Evolutionary conservation across 1,284 basidiomycete species (phyloP).

Genomic region (Malassezia brasiliensis): DNA sequence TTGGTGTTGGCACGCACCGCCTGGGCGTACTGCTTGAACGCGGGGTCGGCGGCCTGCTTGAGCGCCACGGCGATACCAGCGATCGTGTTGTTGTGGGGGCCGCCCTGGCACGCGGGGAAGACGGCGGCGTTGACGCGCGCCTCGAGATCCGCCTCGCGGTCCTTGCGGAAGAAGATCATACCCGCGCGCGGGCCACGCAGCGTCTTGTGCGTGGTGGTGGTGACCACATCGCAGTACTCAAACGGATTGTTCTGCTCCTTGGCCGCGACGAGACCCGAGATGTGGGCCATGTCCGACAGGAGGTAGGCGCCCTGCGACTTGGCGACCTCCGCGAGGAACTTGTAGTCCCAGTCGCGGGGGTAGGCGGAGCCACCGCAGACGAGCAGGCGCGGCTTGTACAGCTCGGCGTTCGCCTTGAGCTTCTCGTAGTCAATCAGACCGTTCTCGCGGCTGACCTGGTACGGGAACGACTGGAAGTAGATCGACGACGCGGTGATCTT

Average conservation of each 20-base stretch:
- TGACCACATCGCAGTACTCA: constrained; percentile 78
- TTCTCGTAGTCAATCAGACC: constrained; percentile 84
- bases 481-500: constrained; percentile 99
- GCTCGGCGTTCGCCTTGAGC: constrained; percentile 75
- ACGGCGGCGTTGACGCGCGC: constrained; percentile 94
- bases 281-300: constrained; percentile 82
- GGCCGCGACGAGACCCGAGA: constrained; percentile 87
- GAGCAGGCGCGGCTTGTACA: constrained; percentile 91
- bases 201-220: constrained; percentile 74
- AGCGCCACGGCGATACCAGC: constrained; percentile 92
- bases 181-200: constrained; percentile 96
- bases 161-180: constrained; percentile 97
- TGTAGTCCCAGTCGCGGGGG: constrained; percentile 79
- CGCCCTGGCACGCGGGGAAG: constrained; percentile 99
- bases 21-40: constrained; percentile 84
- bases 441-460: constrained; percentile 61
- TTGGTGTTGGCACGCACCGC: constrained; percentile 65
- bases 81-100: constrained; percentile 99
- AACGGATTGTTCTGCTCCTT: constrained; percentile 88
- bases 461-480: constrained; percentile 99
- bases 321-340: constrained; percentile 67
- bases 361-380: constrained; percentile 98
- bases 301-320: constrained; percentile 79
- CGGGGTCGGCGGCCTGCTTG: constrained; percentile 79
- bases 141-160: constrained; percentile 77